These are phyloP conservation scores for Vanilla planifolia DNA, from an alignment of 106 monocot genomes.

Conservation along the genomic window DNA sequence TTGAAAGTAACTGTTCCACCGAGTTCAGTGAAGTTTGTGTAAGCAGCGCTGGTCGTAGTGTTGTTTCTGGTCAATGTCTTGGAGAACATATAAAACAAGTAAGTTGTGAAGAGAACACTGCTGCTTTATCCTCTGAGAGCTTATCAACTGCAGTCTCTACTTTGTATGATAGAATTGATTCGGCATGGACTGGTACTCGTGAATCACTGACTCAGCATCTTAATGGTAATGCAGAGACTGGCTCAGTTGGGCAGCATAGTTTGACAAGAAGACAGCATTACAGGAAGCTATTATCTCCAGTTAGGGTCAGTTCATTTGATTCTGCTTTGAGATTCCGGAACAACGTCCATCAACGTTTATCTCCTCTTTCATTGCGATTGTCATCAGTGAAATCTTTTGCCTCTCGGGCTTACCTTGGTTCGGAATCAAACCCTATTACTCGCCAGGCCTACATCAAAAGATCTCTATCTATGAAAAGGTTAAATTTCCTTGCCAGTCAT, in stretches of 20 bases:
- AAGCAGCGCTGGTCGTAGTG: constrained; percentile 12
- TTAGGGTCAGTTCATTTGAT: constrained; percentile 75
- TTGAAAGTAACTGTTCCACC: constrained; percentile 25
- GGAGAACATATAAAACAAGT: constrained; percentile 4
- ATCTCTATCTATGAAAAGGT: constrained; percentile 33
- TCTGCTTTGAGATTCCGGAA: constrained; percentile 30
- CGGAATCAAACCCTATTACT: constrained; percentile 21
- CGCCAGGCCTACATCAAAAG: constrained; percentile 29
- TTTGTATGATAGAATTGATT: constrained; percentile 85
- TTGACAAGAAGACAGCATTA: constrained; percentile 19
- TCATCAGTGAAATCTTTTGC: constrained; percentile 32
- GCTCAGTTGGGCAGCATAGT: constrained; percentile 14
- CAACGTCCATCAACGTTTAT: constrained; percentile 19
- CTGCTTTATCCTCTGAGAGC: constrained; percentile 8
- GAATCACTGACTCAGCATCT: constrained; percentile 5
- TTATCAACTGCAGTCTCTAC: constrained; percentile 23
- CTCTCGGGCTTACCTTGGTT: constrained; percentile 18
- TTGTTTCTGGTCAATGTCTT: constrained; percentile 9
- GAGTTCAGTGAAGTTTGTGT: constrained; percentile 21
- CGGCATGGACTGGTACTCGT: constrained; percentile 64
- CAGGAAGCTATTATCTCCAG: constrained; percentile 39
- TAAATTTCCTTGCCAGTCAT: constrained; percentile 27
- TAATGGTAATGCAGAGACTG: constrained; percentile 4
- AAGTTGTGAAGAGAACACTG: constrained; percentile 3
- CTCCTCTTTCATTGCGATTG: constrained; percentile 35